These are phyloP conservation scores for Paratinospora sagittata DNA, from an alignment of 164 flowering plant genomes.

Conservation along the genomic window DNA sequence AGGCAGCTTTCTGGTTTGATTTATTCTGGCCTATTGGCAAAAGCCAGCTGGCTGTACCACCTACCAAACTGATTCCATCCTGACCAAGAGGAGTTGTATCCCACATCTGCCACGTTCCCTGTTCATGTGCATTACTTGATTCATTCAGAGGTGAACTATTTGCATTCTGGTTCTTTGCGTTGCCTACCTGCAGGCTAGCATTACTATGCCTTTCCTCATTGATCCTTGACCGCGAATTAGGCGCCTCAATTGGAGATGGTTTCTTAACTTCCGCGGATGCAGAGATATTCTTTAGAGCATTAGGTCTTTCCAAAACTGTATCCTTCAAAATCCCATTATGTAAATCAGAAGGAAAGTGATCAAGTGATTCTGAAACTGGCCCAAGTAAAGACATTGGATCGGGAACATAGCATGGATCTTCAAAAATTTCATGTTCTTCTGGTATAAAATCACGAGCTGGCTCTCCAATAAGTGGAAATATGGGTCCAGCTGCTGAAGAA, in stretches of 20 bases:
- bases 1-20: conserved; percentile 39
- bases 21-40: conserved; percentile 40
- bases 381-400: conserved; percentile 87
- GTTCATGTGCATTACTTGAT: conserved; percentile 23
- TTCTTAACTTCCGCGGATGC: conserved; percentile 46
- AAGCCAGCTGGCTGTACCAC: conserved; percentile 65
- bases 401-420: conserved; percentile 89
- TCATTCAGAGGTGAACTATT: conserved; percentile 28
- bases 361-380: conserved; percentile 92
- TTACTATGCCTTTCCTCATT: conserved; percentile 52
- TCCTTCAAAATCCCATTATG: conserved; percentile 52
- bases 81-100: conserved; percentile 68
- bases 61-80: conserved; percentile 64
- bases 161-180: conserved; percentile 41
- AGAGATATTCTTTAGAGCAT: conserved; percentile 35
- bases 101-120: conserved; percentile 88
- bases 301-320: conserved; percentile 35
- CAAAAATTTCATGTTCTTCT: conserved; percentile 78
- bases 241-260: conserved; percentile 94
- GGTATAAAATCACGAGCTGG: conserved; percentile 34
- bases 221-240: conserved; percentile 55
- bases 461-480: conserved; percentile 41
- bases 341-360: conserved; percentile 69
- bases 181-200: conserved; percentile 30
- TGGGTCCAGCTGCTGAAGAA: conserved; percentile 37